Percentiles rank a stretch among this genome's conserved stretches.
These are phyloP conservation scores for Pseudogymnoascus sp. DNA, from an alignment of 2,329 filamentous ascomycete species.

Conservation along the genomic window DNA sequence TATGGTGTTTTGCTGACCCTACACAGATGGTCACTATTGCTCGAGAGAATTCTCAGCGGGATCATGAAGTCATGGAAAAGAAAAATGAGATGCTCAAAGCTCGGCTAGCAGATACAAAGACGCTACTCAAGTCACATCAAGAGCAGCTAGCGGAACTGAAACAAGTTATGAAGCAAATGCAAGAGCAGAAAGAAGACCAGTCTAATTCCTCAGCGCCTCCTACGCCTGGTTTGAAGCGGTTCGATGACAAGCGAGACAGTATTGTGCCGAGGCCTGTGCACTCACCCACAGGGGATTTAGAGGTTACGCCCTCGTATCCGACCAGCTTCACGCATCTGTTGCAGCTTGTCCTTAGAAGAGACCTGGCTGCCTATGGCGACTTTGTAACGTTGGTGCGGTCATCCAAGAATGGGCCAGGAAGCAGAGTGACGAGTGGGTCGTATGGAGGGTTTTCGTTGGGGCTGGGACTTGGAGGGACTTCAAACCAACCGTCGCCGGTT, in stretches of 20 bases:
- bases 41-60: conserved; percentile 78
- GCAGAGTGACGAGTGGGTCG: conserved; percentile 64
- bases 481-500: conserved; percentile 24
- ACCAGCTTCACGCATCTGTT: conserved; percentile 76
- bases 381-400: conserved; percentile 70
- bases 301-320: conserved; percentile 47
- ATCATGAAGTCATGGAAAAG: conserved; percentile 71
- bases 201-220: conserved; percentile 62
- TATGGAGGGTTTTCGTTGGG: conserved; percentile 48
- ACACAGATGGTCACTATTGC: conserved; percentile 80
- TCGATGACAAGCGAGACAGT: conserved; percentile 50
- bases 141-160: conserved; percentile 91
- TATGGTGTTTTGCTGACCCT: conserved; percentile 78
- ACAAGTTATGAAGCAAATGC: conserved; percentile 82
- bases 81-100: conserved; percentile 81
- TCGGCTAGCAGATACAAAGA: conserved; percentile 80
- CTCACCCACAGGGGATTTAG: conserved; percentile 32
- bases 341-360: conserved; percentile 73
- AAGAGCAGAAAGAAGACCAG: conserved; percentile 62
- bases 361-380: conserved; percentile 74
- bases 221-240: conserved; percentile 67
- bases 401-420: conserved; percentile 52
- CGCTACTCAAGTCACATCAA: conserved; percentile 78
- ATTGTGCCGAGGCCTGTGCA: conserved; percentile 28
- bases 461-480: conserved; percentile 39